These are phyloP conservation scores for Entelexis paramagnoliae DNA, from an alignment of 1,139 yeast species.

Conservation along the genomic window DNA sequence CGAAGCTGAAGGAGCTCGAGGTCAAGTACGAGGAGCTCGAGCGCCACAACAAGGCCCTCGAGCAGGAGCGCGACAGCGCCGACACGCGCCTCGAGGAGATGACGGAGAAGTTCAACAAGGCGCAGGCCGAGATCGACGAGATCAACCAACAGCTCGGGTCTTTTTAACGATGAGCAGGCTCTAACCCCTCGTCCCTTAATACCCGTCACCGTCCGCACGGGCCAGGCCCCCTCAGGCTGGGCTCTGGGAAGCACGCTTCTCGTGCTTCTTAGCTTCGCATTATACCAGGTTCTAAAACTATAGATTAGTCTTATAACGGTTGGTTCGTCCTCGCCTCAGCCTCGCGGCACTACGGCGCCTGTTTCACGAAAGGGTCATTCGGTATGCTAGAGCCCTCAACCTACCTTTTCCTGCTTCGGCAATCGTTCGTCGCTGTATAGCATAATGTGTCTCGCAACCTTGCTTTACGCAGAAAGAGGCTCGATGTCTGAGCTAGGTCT, in stretches of 20 bases:
- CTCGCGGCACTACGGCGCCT: too few species aligned
- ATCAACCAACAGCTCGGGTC: constrained; percentile 89
- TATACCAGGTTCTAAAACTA: neutral
- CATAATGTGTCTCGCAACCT: too few species aligned
- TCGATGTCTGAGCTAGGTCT: too few species aligned
- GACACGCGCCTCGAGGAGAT: constrained; percentile 89
- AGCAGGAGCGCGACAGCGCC: constrained; percentile 83
- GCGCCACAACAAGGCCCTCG: constrained; percentile 86
- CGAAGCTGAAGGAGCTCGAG: constrained; percentile 89
- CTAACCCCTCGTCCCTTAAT: neutral
- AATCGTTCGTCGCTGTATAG: too few species aligned
- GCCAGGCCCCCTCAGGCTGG: neutral
- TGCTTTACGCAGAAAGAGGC: too few species aligned
- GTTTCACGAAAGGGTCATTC: too few species aligned
- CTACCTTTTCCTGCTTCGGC: too few species aligned
- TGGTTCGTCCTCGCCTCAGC: too few species aligned
- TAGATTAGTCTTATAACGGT: neutral
- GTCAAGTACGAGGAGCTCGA: constrained; percentile 95
- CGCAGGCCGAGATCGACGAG: constrained; percentile 87
- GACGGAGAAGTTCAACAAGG: constrained; percentile 65
- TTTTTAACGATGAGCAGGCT: constrained; percentile 35
- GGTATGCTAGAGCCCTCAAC: too few species aligned
- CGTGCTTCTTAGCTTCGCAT: neutral
- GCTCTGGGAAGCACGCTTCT: neutral
- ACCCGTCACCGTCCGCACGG: neutral